phyloP scores from a whole-genome alignment of 306 rosid species.

The Pterocarpus santalinus region DNA sequence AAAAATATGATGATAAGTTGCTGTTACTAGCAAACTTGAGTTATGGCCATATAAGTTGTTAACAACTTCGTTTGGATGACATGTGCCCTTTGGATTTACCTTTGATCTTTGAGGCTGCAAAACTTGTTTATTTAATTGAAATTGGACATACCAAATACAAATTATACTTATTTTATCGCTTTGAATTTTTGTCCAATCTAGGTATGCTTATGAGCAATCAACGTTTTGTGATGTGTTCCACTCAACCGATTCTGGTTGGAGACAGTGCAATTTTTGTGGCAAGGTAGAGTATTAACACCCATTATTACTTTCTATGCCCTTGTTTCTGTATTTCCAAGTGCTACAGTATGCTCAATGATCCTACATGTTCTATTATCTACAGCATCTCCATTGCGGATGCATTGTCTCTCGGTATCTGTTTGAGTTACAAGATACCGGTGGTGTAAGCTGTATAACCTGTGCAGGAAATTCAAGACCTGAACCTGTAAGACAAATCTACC shows the following conservation, averaged over 20 bases:
- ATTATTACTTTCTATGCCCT: background rate
- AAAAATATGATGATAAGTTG: too few species aligned
- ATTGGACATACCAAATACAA: constrained; percentile 3
- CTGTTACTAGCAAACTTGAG: too few species aligned
- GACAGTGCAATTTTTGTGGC: constrained; percentile 70
- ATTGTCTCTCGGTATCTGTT: constrained; percentile 62
- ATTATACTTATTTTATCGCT: constrained; percentile 17
- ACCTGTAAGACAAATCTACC: constrained; percentile 53
- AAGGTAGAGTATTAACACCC: constrained; percentile 55
- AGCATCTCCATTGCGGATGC: constrained; percentile 87
- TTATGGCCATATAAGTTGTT: constrained; percentile 3
- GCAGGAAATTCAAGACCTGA: constrained; percentile 49
- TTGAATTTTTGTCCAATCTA: constrained; percentile 32
- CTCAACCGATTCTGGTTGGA: constrained; percentile 76
- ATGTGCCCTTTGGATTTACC: background rate
- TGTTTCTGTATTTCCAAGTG: background rate
- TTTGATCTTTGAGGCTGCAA: background rate
- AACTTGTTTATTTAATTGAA: constrained; percentile 1
- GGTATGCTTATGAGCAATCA: constrained; percentile 77
- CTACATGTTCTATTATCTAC: constrained; percentile 29
- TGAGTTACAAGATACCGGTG: constrained; percentile 72
- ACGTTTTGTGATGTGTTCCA: constrained; percentile 70
- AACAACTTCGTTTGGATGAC: background rate
- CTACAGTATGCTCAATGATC: background rate
- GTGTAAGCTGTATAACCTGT: constrained; percentile 70